Conservation (phyloP, 257 asterid genomes). For the Penstemon newberryi region DNA sequence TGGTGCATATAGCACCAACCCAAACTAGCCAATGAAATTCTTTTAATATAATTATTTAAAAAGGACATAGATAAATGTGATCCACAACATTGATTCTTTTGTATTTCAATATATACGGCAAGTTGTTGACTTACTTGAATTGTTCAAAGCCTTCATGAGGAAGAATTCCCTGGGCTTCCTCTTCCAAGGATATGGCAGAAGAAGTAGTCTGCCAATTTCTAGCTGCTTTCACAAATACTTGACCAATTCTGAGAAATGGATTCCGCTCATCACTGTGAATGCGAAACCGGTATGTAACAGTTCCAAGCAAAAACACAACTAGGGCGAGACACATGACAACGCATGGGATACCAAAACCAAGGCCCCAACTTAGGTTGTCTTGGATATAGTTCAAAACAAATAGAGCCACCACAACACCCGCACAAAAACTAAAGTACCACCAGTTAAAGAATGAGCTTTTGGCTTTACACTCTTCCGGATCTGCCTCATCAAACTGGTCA, state of each 20-base stretch:
- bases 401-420: conserved; percentile 42
- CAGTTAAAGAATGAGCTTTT: conserved; percentile 81
- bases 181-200: conserved; percentile 38
- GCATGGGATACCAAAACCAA: conserved; percentile 78
- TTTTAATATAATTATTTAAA: background rate
- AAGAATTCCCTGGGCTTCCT: conserved; percentile 40
- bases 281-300: conserved; percentile 53
- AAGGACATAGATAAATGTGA: conserved; percentile 8
- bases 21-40: background rate
- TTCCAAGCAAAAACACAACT: conserved; percentile 49
- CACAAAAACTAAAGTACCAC: conserved; percentile 59
- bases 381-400: conserved; percentile 57
- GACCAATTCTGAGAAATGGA: conserved; percentile 57
- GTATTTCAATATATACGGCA: conserved; percentile 4
- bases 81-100: background rate
- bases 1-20: background rate
- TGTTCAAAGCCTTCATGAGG: conserved; percentile 47
- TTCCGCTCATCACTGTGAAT: conserved; percentile 34
- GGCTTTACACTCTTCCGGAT: conserved; percentile 53
- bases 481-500: conserved; percentile 64
- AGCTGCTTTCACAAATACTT: conserved; percentile 48
- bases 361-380: conserved; percentile 71
- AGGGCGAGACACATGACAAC: conserved; percentile 57
- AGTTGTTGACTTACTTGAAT: conserved; percentile 42
- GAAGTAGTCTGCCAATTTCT: conserved; percentile 43